Evolutionary conservation across 805 yeast species (phyloP), one percentile per base, ranked within the genome.

Genomic region (Ogataea wickerhamii): DNA sequence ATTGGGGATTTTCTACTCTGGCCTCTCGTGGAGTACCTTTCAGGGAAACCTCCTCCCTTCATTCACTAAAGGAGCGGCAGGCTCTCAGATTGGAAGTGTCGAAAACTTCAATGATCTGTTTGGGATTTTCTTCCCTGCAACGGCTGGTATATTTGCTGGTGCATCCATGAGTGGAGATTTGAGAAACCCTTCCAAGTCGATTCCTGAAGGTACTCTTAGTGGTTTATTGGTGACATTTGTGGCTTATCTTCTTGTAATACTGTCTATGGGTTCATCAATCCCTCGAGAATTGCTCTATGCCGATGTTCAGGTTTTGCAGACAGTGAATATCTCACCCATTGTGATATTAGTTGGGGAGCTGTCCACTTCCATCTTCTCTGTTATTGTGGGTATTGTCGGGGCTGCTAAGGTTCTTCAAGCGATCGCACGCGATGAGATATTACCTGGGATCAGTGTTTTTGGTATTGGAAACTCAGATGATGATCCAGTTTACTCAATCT

Each of bases 131-230:
- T 93, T 93, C 67, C 97, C 98, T 8, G 96, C 98, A 1, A 91
- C 98, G 0, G 96, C 98, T 5, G 99, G 99, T 41, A 89, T 93
- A 19, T 82, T 93, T 61, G 98, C 98, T 2, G 99, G 99, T 13
- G 97, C 98, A 2, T 85, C 95, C 18, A 93, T 93, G 99, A 87
- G 96, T 28, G 98, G 98, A 14, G 96, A 88, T 51, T 70, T 93
- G 45, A 67, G 74, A 39, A 79, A 74, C 38, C 99, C 99, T 0
- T 87, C 96, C 0, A 78, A 75, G 52, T 78, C 95, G 1, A 93
- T 93, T 32, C 98, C 99, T 0, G 72, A 74, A 43, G 99, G 99
- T n/a, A 93, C 98, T 0, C 61, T 93, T 19, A 76, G 80, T 69
- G 98, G 98, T 0, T 64, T 91, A 6, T 48, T 78, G 4, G 63